Conservation (phyloP, 345 rosid species). For the Bretschneidera sinensis region DNA sequence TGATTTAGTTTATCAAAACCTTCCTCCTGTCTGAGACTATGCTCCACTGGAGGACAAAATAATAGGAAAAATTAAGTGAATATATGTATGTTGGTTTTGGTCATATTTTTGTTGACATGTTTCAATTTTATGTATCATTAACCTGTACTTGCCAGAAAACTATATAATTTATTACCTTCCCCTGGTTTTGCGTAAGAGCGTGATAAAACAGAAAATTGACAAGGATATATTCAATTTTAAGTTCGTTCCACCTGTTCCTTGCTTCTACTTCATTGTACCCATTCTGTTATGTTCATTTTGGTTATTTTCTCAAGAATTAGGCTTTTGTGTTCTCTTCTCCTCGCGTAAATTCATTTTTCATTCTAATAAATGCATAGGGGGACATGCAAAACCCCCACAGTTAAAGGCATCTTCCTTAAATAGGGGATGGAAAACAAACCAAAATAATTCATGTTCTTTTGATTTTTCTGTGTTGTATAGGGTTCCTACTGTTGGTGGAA, state of each 20-base stretch:
- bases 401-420: not conserved
- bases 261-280: not conserved
- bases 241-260: not conserved
- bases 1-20: too few species aligned
- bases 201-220: too few species aligned
- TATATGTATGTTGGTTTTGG: too few species aligned
- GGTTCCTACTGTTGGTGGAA: constrained; percentile 88
- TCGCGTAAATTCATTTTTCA: not conserved
- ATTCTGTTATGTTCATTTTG: not conserved
- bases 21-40: too few species aligned
- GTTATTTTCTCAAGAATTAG: constrained; percentile 12
- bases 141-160: too few species aligned
- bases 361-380: not conserved
- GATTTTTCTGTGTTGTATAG: constrained; percentile 26
- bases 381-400: not conserved
- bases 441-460: not conserved
- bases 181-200: too few species aligned
- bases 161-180: too few species aligned
- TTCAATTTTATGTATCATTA: too few species aligned
- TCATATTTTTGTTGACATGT: too few species aligned
- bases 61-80: too few species aligned
- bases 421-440: not conserved
- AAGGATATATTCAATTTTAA: too few species aligned
- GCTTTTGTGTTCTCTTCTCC: constrained; percentile 5
- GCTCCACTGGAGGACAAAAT: too few species aligned